Evolutionary conservation across 2,329 filamentous ascomycete genomes (phyloP), one percentile per base, ranked within the genome.

Genomic region (Zasmidium cellare): DNA sequence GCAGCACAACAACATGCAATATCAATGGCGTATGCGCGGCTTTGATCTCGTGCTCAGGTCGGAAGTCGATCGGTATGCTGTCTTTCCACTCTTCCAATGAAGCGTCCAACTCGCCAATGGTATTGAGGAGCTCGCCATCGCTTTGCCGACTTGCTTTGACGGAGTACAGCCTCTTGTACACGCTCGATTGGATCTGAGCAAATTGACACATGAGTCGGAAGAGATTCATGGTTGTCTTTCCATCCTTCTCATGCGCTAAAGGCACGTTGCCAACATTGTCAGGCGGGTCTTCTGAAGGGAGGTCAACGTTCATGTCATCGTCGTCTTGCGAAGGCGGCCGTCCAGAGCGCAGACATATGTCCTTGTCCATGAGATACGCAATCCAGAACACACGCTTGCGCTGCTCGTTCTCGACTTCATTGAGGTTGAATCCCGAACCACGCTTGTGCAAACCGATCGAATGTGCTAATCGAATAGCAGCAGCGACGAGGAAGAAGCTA

Each of bases 201-300:
- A 99, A 92, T 67, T 92, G 90, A 72, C 91, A 96, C 86, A 97
- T 92, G 41, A 92, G 83, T 28, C 92, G 84, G 80, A 99, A 99
- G 12, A 99, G 80, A 70, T 99, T 99, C 81, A 97, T 89, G 71
- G 96, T 97, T 56, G 89, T 87, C 72, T 91, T 93, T 20, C 92
- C 91, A 66, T 96, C 90, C 18, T 59, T 57, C 23, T 67, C 64
- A 3, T 63, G 53, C 3, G 89, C 87, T 41, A 97, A 79, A 3
- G 92, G 91, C 45, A 99, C 96, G 70, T 96, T 96, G 59, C 94
- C 94, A 61, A 97, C 91, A 62, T 96, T 94, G 71, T 99, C 94
- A 2, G 84, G 84, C 0, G 94, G 94, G 59, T 97, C 88, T 59
- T 92, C 91, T 64, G 92, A 93, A 0, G 94, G 94, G 46, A 99